phyloP scores from a whole-genome alignment of 1,139 yeast species.

The Yamadazyma membranifaciens region DNA sequence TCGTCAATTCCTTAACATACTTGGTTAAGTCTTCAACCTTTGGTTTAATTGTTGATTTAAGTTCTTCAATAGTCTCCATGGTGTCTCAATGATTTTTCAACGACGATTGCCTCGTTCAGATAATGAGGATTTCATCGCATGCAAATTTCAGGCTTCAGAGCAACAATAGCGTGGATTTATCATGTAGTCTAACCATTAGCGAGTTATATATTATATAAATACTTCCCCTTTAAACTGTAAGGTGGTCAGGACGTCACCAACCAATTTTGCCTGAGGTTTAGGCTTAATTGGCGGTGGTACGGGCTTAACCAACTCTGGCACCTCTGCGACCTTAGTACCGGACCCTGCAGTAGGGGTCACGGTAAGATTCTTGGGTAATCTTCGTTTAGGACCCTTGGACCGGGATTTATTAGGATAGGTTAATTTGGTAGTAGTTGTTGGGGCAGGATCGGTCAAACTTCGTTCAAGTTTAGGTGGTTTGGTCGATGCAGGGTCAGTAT shows the following conservation, averaged over 20 bases:
- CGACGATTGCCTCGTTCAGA: background rate
- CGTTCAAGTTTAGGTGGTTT: background rate
- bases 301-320: no score
- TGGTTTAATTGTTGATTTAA: conserved; percentile 13
- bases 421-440: conserved; percentile 25
- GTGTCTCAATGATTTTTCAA: background rate
- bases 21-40: conserved; percentile 11
- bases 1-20: conserved; percentile 10
- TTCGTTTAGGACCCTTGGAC: conserved; percentile 73
- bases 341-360: background rate
- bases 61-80: conserved; percentile 12
- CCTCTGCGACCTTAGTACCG: no score
- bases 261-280: conserved; percentile 13
- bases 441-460: conserved; percentile 5
- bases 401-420: conserved; percentile 62
- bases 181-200: no score
- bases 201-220: conserved; percentile 18
- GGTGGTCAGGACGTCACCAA: conserved; percentile 27
- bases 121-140: no score
- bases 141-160: no score
- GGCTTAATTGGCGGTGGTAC: conserved; percentile 36
- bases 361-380: conserved; percentile 48
- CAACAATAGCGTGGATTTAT: background rate
- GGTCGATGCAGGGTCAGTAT: conserved; percentile 11
- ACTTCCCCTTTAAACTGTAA: conserved; percentile 35